Base-by-base conservation (phyloP, 2,329 filamentous ascomycete species). In the Cytospora piceae region DNA sequence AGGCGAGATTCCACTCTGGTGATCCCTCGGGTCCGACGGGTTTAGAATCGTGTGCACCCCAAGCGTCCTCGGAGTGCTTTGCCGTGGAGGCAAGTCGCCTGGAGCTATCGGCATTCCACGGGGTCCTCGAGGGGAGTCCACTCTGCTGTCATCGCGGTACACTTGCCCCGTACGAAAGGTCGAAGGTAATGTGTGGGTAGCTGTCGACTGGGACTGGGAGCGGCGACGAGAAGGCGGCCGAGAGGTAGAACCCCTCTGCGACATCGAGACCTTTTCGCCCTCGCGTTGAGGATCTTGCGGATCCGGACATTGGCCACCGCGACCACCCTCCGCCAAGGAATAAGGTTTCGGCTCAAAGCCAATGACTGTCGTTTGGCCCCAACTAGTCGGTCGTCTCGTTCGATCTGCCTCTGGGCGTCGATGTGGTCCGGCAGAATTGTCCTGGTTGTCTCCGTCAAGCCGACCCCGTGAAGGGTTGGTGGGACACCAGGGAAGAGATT, bases 251-350 rank as follows among this genome's bases (percentile, higher is more conserved):
- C 81, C 82, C 80, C 81, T 83, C 81, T 87, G 84, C 80, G 85
- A 87, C 87, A 89, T 89, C 80, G 85, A 83, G 80, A 79, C 79
- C 83, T 82, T 81, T 78, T 85, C 84, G 81, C 84, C 83, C 82
- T 77, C 79, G 76, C 78, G 76, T 77, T 77, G 78, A 75, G 79
- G 77, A 78, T 79, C 80, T 77, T 77, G 77, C 78, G 77, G 79
- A 79, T 79, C 81, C 77, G 81, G 77, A 84, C 86, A 88, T 88
- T 82, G 85, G 86, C 81, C 75, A 71, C 74, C 70, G 70, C 72
- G 71, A 67, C 68, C 68, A 71, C 66, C 66, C 63, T 71, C 68
- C 42, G 69, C 69, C 62, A 58, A 62, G 39, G 63, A 57, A 60
- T 62, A 66, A 61, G 58, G 65, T 67, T 67, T 70, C 68, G 67